Evolutionary conservation across 192 early-diverging fungal species (phyloP), one percentile per base, ranked within the genome.

Genomic region (Coemansia sp.): DNA sequence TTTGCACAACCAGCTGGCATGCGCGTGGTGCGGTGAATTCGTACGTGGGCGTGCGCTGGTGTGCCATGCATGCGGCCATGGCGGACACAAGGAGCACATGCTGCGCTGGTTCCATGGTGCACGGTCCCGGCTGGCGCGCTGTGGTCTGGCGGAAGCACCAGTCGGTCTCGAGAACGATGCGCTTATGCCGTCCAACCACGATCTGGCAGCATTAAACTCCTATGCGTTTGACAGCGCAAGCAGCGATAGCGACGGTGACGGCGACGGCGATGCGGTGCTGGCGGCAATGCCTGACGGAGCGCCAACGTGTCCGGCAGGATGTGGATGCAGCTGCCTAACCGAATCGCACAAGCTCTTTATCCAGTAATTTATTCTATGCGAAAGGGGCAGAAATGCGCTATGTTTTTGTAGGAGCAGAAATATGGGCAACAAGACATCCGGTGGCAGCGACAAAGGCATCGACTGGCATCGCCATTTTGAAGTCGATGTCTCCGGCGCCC

Each of bases 401-500:
- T n/a, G n/a, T n/a, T n/a, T n/a, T n/a, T n/a, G n/a, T 49, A 13
- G 59, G 60, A 2, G 30, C 58, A 3, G 76, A 73, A 53, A 82
- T 62, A 18, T 77, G 69, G 2, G 72, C 74, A 0, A 82, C 57
- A 42, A 59, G 10, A 56, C 68, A 69, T 15, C 35, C 20, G 3
- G 75, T 71, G 1, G 65, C 60, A 7, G 84, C 53, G 15, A 92
- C 72, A 62, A 94, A 90, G n/a, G 58, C 58, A 7, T 85, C 65
- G 0, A 89, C 74, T 20, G 89, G 85, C 23, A 93, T 58, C 7
- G 88, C 85, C 26, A 94, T 79, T 75, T 96, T 96, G 87, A 88
- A 96, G 63, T 96, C 92, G 2, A 89, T 60, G 79, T 94, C 88
- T 0, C 94, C 94, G 29, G 88, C 92, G 21, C 94, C 94, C 12